Base-by-base conservation (phyloP, 129 eudicot species). In the Arctium minus region DNA sequence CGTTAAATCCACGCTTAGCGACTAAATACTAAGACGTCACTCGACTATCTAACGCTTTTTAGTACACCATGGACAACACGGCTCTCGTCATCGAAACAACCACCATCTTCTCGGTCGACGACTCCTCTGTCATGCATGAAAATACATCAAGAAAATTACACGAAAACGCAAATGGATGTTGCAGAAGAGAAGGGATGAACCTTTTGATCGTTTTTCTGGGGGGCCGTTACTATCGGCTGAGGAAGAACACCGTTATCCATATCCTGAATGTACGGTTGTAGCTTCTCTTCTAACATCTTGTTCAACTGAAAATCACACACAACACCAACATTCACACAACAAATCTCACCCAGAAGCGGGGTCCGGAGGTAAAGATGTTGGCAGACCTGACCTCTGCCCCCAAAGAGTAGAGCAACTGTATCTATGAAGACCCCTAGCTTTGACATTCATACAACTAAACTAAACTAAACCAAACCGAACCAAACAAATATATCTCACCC, bases 251-350 rank as follows among this genome's bases (percentile, higher is more conserved):
- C 70, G 10, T 80, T 83, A 68, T 89, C 93, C 0, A 88, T 42
- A 31, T 88, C 90, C 80, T 93, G 91, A 78, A 92, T 71, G 85
- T 85, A 95, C 8, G 98, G 97, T 81, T 83, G 88, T 73, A 91
- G 89, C 86, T 88, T 95, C 89, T 92, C 94, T 39, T 91, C 90
- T 85, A 95, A 79, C 94, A 95, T 84, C 86, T 92, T 87, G 80
- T 88, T 92, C 88, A 95, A 46, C 97, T 95, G 86, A 17, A 80
- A 78, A 70, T 29, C 80, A 79, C 44, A 69, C 79, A 37, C 69
- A 35, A 74, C 33, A 84, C 29, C 15, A 72, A 56, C 73, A 4
- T 27, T 69, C 64, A 78, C 1, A 15, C 22, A 53, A 53, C 22
- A 53, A 15, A 53, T 53, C 27, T 13, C 65, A 53, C 0, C 1